Base-by-base conservation (phyloP, 345 rosid genomes). In the Lagerstroemia speciosa region DNA sequence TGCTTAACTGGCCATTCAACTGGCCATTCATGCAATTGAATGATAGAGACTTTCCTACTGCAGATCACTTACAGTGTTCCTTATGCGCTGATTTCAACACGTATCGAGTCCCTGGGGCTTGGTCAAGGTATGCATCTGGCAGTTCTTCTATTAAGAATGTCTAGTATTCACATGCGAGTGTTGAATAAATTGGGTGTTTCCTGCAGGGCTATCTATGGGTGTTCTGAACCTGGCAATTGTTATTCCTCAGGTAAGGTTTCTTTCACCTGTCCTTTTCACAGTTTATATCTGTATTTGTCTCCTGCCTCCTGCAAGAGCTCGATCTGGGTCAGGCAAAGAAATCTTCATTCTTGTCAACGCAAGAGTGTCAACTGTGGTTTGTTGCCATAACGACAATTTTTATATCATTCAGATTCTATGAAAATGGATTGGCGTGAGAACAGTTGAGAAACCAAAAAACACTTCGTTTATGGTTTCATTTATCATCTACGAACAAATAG, bases 41-140 rank as follows among this genome's bases (percentile, higher is more conserved):
- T 77, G 63, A 71, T 45, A n/a, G 67, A 24, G 60, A 45, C 27
- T 75, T 52, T 78, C 50, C 74, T 58, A 53, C 77, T 58, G 82
- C 92, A 94, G 98, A 85, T 91, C 58, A 91, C 98, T 45, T 94
- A 92, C 68, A 89, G 98, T 50, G 89, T 91, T 70, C 98, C 99
- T 65, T 92, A 94, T 78, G 99, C 99, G 6, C 79, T 94, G 83
- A 80, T 94, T 76, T 85, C 98, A 37, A 77, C 86, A 43, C 90
- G 96, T 65, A 91, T 88, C 30, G 99, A 89, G 75, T 70, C 97
- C 65, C 74, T 91, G 75, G 98, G 98, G 31, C 93, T 94, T 73
- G 99, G 99, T 40, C 99, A 94, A 88, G 98, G 98, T 94, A 65
- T 37, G 79, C 65, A 65, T 70, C 48, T 46, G 1, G n/a, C 66